These are phyloP conservation scores for Mycena chlorophos DNA, from an alignment of 768 basidiomycete species.

Conservation along the genomic window DNA sequence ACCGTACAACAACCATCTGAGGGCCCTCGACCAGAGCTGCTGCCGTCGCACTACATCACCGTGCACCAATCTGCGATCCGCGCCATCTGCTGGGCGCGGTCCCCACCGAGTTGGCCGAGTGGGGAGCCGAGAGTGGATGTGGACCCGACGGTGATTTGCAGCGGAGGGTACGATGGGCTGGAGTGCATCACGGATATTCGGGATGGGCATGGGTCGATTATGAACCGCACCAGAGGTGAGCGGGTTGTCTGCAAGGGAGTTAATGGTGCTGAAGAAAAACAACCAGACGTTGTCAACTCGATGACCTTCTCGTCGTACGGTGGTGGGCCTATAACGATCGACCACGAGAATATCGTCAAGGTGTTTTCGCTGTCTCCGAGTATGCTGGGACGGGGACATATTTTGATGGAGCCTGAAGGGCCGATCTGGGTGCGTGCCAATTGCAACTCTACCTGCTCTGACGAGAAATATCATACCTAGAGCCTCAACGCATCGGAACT, in stretches of 20 bases:
- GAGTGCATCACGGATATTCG: conserved; percentile 77
- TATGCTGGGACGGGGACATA: conserved; percentile 73
- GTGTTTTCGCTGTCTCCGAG: conserved; percentile 69
- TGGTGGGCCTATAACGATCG: conserved; percentile 74
- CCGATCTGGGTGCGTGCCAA: conserved; percentile 74
- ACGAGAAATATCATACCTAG: conserved; percentile 40
- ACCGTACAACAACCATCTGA: conserved; percentile 27
- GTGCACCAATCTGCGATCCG: conserved; percentile 82
- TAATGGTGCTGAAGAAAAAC: neutral
- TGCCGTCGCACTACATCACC: conserved; percentile 72
- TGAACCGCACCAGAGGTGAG: conserved; percentile 78
- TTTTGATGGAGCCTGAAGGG: conserved; percentile 71
- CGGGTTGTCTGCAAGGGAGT: neutral
- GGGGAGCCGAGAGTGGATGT: conserved; percentile 47
- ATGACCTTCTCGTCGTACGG: conserved; percentile 67
- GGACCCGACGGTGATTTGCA: conserved; percentile 73
- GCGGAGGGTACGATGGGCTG: conserved; percentile 80
- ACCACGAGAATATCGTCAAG: conserved; percentile 82
- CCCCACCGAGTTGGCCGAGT: conserved; percentile 53
- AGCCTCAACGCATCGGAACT: conserved; percentile 74
- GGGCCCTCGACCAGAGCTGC: conserved; percentile 38
- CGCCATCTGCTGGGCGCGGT: conserved; percentile 70
- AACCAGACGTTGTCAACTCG: conserved; percentile 68
- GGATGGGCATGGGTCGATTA: conserved; percentile 62
- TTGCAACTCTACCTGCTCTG: neutral